Base-by-base conservation (phyloP, 495 filamentous ascomycete genomes). In the Thermochaetoides thermophila region DNA sequence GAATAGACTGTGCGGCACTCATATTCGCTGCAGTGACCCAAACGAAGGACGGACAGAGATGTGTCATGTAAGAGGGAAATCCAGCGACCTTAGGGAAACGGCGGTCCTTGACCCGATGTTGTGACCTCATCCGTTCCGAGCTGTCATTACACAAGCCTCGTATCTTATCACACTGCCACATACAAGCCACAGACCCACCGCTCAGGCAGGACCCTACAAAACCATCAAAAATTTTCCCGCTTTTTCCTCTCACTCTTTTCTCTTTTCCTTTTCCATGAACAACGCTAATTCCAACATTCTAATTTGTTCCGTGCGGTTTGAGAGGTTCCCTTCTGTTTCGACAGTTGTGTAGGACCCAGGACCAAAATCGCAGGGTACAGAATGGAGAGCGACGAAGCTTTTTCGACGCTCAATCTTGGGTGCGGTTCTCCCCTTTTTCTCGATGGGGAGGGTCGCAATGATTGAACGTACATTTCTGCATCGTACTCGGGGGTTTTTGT, bases 211-310 rank as follows among this genome's bases (percentile, higher is more conserved):
- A 14, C 13, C 2, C 25, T 4, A 28, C 24, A 39, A 33, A 33
- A 30, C 28, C 17, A 33, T 36, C 35, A 42, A 31, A 29, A 46
- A 44, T 49, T 46, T 44, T 53, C 31, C n/a, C 24, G 19, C 10
- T n/a, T 12, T 31, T 23, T 29, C 12, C 40, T 42, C 43, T 40
- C 17, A 21, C 23, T 27, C 26, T 42, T 47, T 55, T 44, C 32
- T 29, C 40, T 36, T 47, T 52, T 45, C 53, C 44, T 55, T 59
- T 47, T 53, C 45, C 48, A 57, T 56, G 54, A 64, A 69, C 64
- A 69, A 68, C 63, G 64, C 65, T 65, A 60, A 60, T 41, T 44
- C 41, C 40, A 44, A 67, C 63, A 57, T 67, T 64, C 61, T 59
- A 61, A 59, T 44, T 54, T 21, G 29, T 37, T 55, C 50, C 57